phyloP scores from a whole-genome alignment of 352 stramenopile genomes.

The Phytophthora sojae region DNA sequence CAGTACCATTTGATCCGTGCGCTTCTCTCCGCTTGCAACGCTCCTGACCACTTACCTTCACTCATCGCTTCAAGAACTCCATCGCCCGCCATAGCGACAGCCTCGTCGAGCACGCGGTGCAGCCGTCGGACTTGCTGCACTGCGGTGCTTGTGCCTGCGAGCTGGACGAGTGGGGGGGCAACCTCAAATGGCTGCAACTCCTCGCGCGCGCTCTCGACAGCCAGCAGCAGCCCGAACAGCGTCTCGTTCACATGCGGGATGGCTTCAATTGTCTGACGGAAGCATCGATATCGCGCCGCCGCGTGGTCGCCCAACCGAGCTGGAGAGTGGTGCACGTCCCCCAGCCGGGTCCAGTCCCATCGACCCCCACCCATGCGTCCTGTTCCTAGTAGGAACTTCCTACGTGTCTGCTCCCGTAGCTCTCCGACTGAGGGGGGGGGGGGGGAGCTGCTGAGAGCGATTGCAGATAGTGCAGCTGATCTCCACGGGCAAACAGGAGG shows the following conservation, averaged over 20 bases:
- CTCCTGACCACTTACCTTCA: background rate
- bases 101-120: background rate
- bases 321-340: background rate
- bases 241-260: background rate
- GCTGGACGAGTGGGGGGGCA: background rate
- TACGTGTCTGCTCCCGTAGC: too few relatives aligned
- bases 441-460: too few relatives aligned
- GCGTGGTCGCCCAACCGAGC: background rate
- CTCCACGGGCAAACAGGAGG: too few relatives aligned
- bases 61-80: background rate
- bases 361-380: background rate
- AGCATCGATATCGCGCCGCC: background rate
- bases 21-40: background rate
- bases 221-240: background rate
- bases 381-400: too few relatives aligned
- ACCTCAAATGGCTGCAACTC: background rate
- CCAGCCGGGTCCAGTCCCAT: background rate
- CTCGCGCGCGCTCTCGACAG: background rate
- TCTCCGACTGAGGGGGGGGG: too few relatives aligned
- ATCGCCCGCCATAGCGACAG: background rate
- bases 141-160: background rate
- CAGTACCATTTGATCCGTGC: background rate
- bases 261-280: background rate
- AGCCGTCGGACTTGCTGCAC: background rate
- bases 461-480: too few relatives aligned